phyloP scores from a whole-genome alignment of 345 rosid genomes.

The Camelina laxa region DNA sequence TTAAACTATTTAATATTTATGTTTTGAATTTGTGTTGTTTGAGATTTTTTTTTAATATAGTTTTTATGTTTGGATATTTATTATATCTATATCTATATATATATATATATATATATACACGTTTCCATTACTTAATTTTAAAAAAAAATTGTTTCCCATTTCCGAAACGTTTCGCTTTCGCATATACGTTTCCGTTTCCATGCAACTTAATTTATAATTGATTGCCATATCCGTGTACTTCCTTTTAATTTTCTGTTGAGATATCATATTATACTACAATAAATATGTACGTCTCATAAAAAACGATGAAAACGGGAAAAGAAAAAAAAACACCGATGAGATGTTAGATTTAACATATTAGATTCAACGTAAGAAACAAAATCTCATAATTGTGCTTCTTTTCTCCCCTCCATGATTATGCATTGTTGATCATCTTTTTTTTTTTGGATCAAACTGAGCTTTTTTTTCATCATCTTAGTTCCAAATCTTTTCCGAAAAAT shows the following conservation, averaged over 20 bases:
- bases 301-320: not conserved
- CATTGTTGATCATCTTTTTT: not conserved
- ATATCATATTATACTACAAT: not conserved
- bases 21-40: too few relatives aligned
- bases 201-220: not conserved
- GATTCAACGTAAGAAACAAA: conserved; percentile 20
- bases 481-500: not conserved
- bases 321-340: not conserved
- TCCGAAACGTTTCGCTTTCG: too few relatives aligned
- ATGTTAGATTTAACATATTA: conserved; percentile 18
- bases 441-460: too few relatives aligned
- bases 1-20: too few relatives aligned
- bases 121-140: too few relatives aligned
- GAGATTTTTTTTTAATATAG: too few relatives aligned
- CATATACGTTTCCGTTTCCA: too few relatives aligned
- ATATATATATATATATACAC: too few relatives aligned
- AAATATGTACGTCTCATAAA: not conserved
- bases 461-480: too few relatives aligned
- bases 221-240: not conserved
- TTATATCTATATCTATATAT: too few relatives aligned
- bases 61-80: too few relatives aligned
- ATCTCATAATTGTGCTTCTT: conserved; percentile 1
- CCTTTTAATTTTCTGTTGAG: not conserved
- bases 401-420: conserved; percentile 5
- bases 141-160: too few relatives aligned